Evolutionary conservation across 345 rosid species (phyloP), one percentile per base, ranked within the genome.

Genomic region (Gossypioides kirkii): DNA sequence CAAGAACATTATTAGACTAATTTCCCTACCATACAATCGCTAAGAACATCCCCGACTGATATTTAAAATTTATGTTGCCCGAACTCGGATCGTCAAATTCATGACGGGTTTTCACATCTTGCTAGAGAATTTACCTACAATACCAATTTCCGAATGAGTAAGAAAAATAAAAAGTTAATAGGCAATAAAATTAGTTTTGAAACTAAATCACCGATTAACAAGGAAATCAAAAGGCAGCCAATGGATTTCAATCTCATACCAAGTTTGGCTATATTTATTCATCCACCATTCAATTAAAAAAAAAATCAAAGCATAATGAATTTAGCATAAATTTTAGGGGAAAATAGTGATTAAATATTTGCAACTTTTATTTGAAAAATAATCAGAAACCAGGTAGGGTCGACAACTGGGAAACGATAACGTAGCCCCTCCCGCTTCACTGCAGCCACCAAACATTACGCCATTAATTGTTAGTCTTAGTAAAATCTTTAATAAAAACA

Each of bases 381-480:
- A 25, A 25, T 26, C 63, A 6, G 72, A 52, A 68, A 22, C 20
- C 74, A 41, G 32, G 52, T 36, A 56, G 67, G 46, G 58, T 23
- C 56, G 45, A 59, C 67, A 42, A 43, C 43, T 3, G 67, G 43
- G 52, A 73, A 63, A 63, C 18, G 20, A 73, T 38, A 62, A 63
- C 42, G 76, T 25, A 54, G 38, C 32, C 53, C 22, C 59, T 62
- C 20, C 67, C 22, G 38, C 47, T 50, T 50, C 69, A 65, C 49
- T 47, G 69, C 61, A 63, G 25, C 62, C 62, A 62, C 67, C 61
- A 32, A 73, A 41, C 13, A 46, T 60, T 13, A 60, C n/a, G 38
- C 18, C 55, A 60, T 45, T 22, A 43, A 16, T 72, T 14, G 55
- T 45, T 8, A 25, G 43, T 2, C 10, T 38, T 6, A 20, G 18